Base-by-base conservation (phyloP, 352 stramenopile genomes). In the Globisporangium acanthophoron region DNA sequence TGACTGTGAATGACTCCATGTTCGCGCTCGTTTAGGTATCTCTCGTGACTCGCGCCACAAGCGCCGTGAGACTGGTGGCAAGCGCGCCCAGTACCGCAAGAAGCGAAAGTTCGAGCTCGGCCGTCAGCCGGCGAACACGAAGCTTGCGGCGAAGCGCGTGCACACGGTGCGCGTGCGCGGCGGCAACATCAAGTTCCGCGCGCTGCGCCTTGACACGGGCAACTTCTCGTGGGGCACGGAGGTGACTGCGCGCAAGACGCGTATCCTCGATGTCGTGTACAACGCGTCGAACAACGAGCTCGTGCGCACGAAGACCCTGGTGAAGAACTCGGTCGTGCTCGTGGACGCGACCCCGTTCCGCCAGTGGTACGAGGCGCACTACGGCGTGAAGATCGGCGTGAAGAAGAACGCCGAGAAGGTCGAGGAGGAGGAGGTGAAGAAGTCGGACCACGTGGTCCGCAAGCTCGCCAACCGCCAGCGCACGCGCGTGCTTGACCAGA, bases 221-320 rank as follows among this genome's bases (percentile, higher is more conserved):
- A 99, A 99, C 93, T 99, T 99, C 76, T 98, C 94, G 66, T 99
- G 98, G 97, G 97, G 97, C 69, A 98, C 94, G 62, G 97, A 99
- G 79, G 94, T 97, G 21, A 93, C 87, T 66, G 97, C 97, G 47
- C 91, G 96, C 71, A 99, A 99, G 92, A 98, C 98, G 54, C 95
- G 97, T 94, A 97, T 99, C 59, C 85, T 99, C 40, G 97, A 99
- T 78, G 97, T 99, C 27, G 92, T 98, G 27, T 99, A 99, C 96
- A 99, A 99, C 81, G 94, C 97, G 52, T 99, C 97, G 68, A 99
- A 99, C 95, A 99, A 99, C 89, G 98, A 99, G 75, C 89, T 99
- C 65, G 97, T 99, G 62, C 96, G 98, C 80, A 99, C 98, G 70
- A 99, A 99, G 92, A 99, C 98, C 33, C 82, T 99, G 35, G 97